Conservation (phyloP, 306 rosid genomes). For the Elaeagnus macrophylla region DNA sequence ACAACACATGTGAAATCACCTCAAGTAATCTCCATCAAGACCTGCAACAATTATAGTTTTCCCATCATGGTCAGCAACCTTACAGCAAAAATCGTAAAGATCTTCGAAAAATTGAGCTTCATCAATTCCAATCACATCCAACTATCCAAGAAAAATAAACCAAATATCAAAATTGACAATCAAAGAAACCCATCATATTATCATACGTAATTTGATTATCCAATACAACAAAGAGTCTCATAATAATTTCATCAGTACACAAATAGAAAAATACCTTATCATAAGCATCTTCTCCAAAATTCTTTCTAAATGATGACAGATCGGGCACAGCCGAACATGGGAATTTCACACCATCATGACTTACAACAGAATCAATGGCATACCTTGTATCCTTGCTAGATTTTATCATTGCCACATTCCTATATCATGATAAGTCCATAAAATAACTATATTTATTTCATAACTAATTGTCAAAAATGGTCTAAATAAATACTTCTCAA, state of each 20-base stretch:
- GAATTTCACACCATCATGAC: conserved; percentile 70
- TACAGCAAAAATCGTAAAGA: conserved; percentile 79
- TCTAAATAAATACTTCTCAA: too few relatives aligned
- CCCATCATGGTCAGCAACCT: conserved; percentile 80
- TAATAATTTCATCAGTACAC: neutral
- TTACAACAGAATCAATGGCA: conserved; percentile 65
- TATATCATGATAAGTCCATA: neutral
- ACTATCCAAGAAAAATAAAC: conserved; percentile 27
- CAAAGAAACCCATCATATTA: neutral
- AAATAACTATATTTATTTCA: neutral
- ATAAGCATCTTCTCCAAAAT: conserved; percentile 59
- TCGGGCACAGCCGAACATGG: conserved; percentile 81
- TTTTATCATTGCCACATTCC: conserved; percentile 76
- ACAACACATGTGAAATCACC: conserved; percentile 28
- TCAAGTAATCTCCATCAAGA: conserved; percentile 79
- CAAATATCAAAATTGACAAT: too few relatives aligned
- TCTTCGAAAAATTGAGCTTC: conserved; percentile 93
- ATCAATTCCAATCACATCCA: conserved; percentile 85
- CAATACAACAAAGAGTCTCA: neutral
- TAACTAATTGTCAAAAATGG: neutral
- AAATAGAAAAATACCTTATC: conserved; percentile 33
- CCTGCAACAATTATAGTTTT: conserved; percentile 77
- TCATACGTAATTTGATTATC: too few relatives aligned
- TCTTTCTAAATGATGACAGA: conserved; percentile 46
- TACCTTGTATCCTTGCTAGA: conserved; percentile 77